Conservation (phyloP, 345 rosid genomes). For the Turnera subulata region DNA sequence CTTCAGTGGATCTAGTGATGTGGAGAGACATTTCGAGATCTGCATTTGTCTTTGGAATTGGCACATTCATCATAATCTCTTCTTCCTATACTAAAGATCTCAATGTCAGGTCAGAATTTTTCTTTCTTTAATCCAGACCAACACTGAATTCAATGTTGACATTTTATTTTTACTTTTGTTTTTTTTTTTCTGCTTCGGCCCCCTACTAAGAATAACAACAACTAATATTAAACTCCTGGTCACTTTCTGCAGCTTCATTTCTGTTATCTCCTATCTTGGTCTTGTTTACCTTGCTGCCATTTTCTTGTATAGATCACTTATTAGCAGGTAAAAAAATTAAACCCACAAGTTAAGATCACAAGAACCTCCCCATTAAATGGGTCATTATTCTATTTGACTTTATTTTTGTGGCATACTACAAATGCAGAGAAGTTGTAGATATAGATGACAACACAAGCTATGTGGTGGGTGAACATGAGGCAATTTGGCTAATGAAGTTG, state of each 20-base stretch:
- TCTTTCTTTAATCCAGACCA: neutral
- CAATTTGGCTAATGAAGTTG: slow-evolving; percentile 55
- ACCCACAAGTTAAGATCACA: neutral
- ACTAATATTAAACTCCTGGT: slow-evolving; percentile 9
- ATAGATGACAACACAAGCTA: slow-evolving; percentile 36
- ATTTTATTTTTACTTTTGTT: neutral
- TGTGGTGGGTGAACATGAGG: slow-evolving; percentile 77
- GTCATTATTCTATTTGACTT: neutral
- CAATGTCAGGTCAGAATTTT: slow-evolving; percentile 51
- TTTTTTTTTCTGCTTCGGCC: slow-evolving; percentile 5
- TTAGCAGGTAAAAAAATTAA: slow-evolving; percentile 48
- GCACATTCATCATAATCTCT: slow-evolving; percentile 66
- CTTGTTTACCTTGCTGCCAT: slow-evolving; percentile 67
- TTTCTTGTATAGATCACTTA: slow-evolving; percentile 58
- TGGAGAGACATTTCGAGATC: slow-evolving; percentile 87
- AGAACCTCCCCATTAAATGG: too few relatives aligned
- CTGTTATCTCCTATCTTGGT: slow-evolving; percentile 76
- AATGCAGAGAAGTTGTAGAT: slow-evolving; percentile 45
- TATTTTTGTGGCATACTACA: neutral
- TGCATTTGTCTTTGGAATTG: slow-evolving; percentile 71
- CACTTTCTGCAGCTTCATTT: slow-evolving; percentile 55
- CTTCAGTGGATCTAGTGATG: slow-evolving; percentile 85
- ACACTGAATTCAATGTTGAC: neutral
- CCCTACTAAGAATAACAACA: neutral
- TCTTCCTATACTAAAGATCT: slow-evolving; percentile 71